Evolutionary conservation across 78 protist species (phyloP), one percentile per base, ranked within the genome.

Genomic region (Protostelium mycophagum): DNA sequence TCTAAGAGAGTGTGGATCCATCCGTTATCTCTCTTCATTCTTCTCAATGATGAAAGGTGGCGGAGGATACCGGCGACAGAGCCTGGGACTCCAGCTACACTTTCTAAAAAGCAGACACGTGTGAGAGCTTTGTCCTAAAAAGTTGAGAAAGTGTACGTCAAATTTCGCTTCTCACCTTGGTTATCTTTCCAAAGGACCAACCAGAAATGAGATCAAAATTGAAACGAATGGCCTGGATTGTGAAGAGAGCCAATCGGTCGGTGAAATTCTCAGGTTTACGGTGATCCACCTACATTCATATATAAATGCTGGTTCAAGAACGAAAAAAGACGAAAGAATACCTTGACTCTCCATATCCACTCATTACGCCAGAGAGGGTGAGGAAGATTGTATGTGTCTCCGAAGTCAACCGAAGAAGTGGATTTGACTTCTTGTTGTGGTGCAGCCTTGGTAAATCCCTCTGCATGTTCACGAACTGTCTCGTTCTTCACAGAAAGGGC

Each of bases 21-120:
- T 25, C 95, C 96, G 34, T 92, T n/a, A 88, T 97, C 98, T 36
- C 91, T 90, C 39, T 90, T 0, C 96, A 95, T 87, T 36, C n/a
- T 0, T 0, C 97, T 90, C 34, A 97, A 92, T 0, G 96, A 93
- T 35, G 93, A 86, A 0, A 96, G 37, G 86, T 97, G 98, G 28
- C 97, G 86, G 31, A 94, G 0, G 35, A 35, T 35, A 38, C 93
- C 95, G 0, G 94, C 98, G 16, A 93, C 95, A 35, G n/a, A 25
- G 16, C 86, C 73, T 25, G 73, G 73, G 73, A 51, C 73, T 25
- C 73, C 73, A 25, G 73, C 73, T 51, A 51, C 73, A 51, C 73
- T 51, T 16, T 51, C 73, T 5, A 51, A 16, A 16, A 51, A 51
- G 73, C 73, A 51, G 73, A 51, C 16, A 5, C 73, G 73, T 5